Conservation (phyloP, 2,329 filamentous ascomycete genomes). For the Conoideocrella luteorostrata region DNA sequence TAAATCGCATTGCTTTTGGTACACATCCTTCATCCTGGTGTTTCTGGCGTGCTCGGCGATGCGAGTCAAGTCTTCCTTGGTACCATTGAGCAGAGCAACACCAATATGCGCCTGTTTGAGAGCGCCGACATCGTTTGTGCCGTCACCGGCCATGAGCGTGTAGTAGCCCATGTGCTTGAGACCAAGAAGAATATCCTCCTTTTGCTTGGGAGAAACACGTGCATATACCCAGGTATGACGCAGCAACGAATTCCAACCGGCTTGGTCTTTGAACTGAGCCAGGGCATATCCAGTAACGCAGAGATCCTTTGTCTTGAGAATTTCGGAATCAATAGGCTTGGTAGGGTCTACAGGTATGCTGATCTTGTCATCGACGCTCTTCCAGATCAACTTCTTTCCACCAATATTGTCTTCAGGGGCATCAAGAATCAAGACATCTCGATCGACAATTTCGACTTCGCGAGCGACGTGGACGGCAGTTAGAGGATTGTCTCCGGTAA, state of each 20-base stretch:
- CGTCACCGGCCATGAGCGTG: conserved; percentile 96
- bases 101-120: conserved; percentile 97
- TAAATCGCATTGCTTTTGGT: conserved; percentile 87
- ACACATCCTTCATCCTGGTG: conserved; percentile 97
- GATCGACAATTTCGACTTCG: conserved; percentile 95
- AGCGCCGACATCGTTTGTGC: conserved; percentile 95
- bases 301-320: conserved; percentile 80
- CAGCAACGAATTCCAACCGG: conserved; percentile 69
- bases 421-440: conserved; percentile 89
- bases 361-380: conserved; percentile 85
- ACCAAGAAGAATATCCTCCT: conserved; percentile 95
- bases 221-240: conserved; percentile 96
- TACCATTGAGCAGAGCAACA: conserved; percentile 91
- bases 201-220: conserved; percentile 95
- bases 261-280: conserved; percentile 76
- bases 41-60: conserved; percentile 92
- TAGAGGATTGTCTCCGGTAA: conserved; percentile 95
- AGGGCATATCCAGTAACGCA: conserved; percentile 95
- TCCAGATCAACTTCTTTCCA: conserved; percentile 82
- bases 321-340: conserved; percentile 71
- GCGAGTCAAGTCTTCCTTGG: conserved; percentile 79
- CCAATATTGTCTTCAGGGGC: conserved; percentile 83
- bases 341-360: conserved; percentile 80
- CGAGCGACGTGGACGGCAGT: conserved; percentile 93
- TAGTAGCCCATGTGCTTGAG: conserved; percentile 96